Evolutionary conservation across 306 rosid species (phyloP).

Genomic region (Inga laurina): DNA sequence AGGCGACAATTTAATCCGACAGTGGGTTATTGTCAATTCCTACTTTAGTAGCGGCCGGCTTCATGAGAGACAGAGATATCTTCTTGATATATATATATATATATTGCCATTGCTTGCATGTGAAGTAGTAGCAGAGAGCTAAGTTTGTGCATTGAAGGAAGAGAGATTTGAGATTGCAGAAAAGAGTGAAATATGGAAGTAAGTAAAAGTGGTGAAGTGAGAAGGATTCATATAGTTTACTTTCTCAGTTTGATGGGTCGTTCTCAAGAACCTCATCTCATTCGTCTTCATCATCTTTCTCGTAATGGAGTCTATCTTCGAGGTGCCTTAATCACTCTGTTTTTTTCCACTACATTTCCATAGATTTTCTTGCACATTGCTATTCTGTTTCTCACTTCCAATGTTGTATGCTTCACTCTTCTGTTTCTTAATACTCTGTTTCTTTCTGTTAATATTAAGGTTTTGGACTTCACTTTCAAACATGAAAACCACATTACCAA

Average conservation of each 20-base stretch:
- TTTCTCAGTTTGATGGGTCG: constrained; percentile 64
- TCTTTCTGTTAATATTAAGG: not conserved
- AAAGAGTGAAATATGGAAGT: constrained; percentile 49
- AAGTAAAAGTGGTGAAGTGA: constrained; percentile 54
- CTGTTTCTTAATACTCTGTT: not conserved
- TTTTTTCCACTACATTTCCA: not conserved
- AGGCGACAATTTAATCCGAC: not conserved
- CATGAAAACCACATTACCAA: not conserved
- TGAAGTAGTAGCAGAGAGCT: not conserved
- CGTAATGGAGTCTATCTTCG: constrained; percentile 70
- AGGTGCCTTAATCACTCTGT: constrained; percentile 41
- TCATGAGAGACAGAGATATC: constrained; percentile 64
- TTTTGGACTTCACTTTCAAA: not conserved
- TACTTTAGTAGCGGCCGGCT: constrained; percentile 45
- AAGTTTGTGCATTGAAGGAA: too few species aligned
- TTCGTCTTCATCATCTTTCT: constrained; percentile 69
- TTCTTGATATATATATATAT: constrained; percentile 14
- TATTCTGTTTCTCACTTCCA: not conserved
- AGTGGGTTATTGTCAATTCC: constrained; percentile 29
- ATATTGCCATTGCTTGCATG: not conserved
- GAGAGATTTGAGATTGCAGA: constrained; percentile 7
- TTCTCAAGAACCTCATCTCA: constrained; percentile 77
- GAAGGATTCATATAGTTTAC: constrained; percentile 74
- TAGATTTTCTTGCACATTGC: not conserved
- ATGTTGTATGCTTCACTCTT: not conserved